A percentile compares a stretch with the other conserved stretches of the same genome.
Conservation (phyloP, 305 asterid species). For the Galium porrigens region DNA sequence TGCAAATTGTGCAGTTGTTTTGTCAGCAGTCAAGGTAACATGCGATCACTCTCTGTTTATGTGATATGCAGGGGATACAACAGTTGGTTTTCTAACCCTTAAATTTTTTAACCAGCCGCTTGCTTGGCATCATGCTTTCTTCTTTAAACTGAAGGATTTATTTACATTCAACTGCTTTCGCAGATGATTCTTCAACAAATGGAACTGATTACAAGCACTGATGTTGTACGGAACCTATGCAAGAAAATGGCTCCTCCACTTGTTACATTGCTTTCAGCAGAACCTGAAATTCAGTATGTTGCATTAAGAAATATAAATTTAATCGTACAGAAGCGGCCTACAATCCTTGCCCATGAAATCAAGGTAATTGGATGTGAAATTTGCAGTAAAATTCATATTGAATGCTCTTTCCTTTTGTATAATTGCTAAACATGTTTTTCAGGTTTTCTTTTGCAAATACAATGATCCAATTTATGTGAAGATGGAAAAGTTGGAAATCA, state of each 20-base stretch:
- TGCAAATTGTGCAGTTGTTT: conserved; percentile 99
- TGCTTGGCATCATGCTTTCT: not conserved
- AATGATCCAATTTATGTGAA: conserved; percentile 97
- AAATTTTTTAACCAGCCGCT: not conserved
- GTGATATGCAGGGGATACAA: not conserved
- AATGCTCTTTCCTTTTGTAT: not conserved
- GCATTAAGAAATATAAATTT: conserved; percentile 93
- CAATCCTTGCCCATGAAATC: conserved; percentile 98
- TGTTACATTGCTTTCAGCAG: conserved; percentile 95
- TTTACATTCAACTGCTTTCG: conserved; percentile 20
- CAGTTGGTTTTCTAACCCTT: not conserved
- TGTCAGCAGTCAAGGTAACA: conserved; percentile 91
- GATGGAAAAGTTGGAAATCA: conserved; percentile 97
- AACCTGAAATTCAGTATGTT: conserved; percentile 98
- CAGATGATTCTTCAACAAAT: conserved; percentile 99
- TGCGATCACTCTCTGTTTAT: conserved; percentile 14
- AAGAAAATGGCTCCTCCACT: conserved; percentile 99
- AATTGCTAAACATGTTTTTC: conserved; percentile 16
- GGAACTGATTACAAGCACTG: conserved; percentile 97
- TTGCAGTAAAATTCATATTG: conserved; percentile 8
- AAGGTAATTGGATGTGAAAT: conserved; percentile 40
- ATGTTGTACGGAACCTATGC: conserved; percentile 94
- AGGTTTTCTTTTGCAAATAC: conserved; percentile 99
- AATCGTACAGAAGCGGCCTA: conserved; percentile 87
- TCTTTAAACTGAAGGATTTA: not conserved